phyloP scores from a whole-genome alignment of 164 flowering plant genomes.

The Malania oleifera region DNA sequence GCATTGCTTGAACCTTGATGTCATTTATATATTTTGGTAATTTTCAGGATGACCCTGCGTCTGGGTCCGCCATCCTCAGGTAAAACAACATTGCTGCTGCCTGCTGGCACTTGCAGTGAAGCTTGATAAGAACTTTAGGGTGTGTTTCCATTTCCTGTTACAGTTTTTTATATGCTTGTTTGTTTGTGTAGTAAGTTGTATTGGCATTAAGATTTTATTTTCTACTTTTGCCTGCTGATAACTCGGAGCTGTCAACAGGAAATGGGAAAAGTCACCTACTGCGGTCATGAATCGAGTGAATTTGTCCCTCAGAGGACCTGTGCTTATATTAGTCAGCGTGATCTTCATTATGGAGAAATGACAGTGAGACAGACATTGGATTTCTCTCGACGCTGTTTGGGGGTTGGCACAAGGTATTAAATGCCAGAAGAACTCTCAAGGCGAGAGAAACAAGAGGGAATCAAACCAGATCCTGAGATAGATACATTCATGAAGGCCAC shows the following conservation, averaged over 20 bases:
- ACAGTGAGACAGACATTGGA: conserved; percentile 69
- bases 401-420: no score
- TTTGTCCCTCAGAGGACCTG: conserved; percentile 56
- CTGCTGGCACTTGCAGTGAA: conserved; percentile 54
- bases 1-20: no score
- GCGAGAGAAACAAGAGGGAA: no score
- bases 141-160: conserved; percentile 8
- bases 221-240: neutral
- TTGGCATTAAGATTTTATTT: neutral
- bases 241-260: conserved; percentile 22
- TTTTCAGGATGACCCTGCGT: conserved; percentile 57
- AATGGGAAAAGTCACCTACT: conserved; percentile 45
- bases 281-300: conserved; percentile 56
- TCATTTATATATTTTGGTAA: no score
- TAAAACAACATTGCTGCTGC: conserved; percentile 47
- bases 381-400: no score
- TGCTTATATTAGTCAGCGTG: conserved; percentile 60
- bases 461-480: no score
- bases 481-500: no score
- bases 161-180: neutral
- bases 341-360: conserved; percentile 64
- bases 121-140: conserved; percentile 41
- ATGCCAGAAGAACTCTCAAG: no score
- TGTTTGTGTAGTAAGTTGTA: neutral
- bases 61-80: conserved; percentile 65